phyloP scores from a whole-genome alignment of 2,329 filamentous ascomycete species.

The Onygena corvina region DNA sequence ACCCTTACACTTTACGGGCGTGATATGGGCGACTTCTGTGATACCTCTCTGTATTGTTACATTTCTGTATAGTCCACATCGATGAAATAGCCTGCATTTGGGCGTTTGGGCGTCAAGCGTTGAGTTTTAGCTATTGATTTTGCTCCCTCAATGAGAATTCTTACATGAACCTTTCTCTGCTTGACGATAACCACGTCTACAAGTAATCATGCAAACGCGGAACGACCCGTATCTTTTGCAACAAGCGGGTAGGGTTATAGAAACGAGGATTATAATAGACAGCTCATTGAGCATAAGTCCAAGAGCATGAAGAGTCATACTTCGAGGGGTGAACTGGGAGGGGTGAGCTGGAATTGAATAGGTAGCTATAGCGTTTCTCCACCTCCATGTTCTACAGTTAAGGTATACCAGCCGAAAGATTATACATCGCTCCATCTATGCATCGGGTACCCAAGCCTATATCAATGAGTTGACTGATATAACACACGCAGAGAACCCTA shows the following conservation, averaged over 20 bases:
- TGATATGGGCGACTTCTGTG: background rate
- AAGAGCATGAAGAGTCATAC: background rate
- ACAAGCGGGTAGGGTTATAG: background rate
- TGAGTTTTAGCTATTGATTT: background rate
- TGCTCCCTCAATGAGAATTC: background rate
- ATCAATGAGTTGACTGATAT: background rate
- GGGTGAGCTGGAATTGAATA: background rate
- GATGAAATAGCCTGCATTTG: background rate
- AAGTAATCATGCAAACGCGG: background rate
- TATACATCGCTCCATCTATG: background rate
- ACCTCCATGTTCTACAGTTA: background rate
- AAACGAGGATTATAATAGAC: background rate
- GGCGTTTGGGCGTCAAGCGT: constrained; percentile 5
- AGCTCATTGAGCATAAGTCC: constrained; percentile 1
- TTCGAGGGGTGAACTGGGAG: no score
- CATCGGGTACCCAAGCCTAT: constrained; percentile 3
- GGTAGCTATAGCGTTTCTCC: background rate
- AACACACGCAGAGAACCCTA: background rate
- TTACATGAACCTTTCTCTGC: background rate
- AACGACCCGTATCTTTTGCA: background rate
- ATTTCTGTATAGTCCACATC: background rate
- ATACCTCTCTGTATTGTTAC: constrained; percentile 4
- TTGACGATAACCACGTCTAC: background rate
- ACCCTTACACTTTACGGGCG: background rate
- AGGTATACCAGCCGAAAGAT: background rate